These are phyloP conservation scores for Pascua sp. DNA, from an alignment of 1,284 basidiomycete species.

Conservation along the genomic window DNA sequence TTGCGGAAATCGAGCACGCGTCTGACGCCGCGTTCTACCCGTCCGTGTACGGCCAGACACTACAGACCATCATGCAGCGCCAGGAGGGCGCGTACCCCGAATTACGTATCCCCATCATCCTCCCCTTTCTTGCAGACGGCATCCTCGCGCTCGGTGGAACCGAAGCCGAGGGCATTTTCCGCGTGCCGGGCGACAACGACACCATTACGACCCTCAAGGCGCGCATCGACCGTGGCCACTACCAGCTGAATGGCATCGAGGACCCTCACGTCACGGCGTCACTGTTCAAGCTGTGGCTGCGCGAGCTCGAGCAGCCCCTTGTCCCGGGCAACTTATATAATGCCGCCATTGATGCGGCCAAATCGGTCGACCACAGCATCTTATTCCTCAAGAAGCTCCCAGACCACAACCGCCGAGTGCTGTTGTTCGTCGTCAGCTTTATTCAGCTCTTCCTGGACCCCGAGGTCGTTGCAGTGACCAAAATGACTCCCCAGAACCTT, in stretches of 20 bases:
- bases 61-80: slow-evolving; percentile 74
- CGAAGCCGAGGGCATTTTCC: slow-evolving; percentile 81
- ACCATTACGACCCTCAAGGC: slow-evolving; percentile 77
- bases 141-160: slow-evolving; percentile 81
- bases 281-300: slow-evolving; percentile 83
- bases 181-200: slow-evolving; percentile 82
- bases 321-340: slow-evolving; percentile 71
- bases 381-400: slow-evolving; percentile 72
- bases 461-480: slow-evolving; percentile 65
- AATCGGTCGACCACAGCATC: slow-evolving; percentile 65
- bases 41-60: slow-evolving; percentile 82
- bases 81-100: slow-evolving; percentile 79
- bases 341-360: slow-evolving; percentile 59
- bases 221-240: slow-evolving; percentile 83
- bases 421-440: slow-evolving; percentile 82
- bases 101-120: slow-evolving; percentile 79
- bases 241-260: slow-evolving; percentile 70
- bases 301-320: slow-evolving; percentile 81
- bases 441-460: slow-evolving; percentile 80
- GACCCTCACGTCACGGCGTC: slow-evolving; percentile 84
- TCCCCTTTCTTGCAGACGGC: slow-evolving; percentile 85
- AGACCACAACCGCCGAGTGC: slow-evolving; percentile 74
- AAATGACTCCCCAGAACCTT: slow-evolving; percentile 64
- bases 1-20: slow-evolving; percentile 81
- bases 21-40: slow-evolving; percentile 89